Conservation (phyloP, 2,329 filamentous ascomycete genomes). For the Hypoxylon sp. region DNA sequence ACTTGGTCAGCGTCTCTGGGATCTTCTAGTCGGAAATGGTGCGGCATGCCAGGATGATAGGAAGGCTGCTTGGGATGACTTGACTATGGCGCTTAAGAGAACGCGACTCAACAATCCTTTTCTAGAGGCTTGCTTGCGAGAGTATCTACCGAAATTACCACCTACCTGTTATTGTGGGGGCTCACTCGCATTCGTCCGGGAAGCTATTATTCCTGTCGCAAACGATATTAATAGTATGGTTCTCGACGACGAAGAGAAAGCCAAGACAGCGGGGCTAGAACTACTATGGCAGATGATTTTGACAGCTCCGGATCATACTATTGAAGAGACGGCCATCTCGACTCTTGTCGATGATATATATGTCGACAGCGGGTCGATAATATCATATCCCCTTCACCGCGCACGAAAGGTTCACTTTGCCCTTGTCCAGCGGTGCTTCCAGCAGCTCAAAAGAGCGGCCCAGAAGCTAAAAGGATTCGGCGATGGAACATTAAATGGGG, state of each 20-base stretch:
- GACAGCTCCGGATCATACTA: conserved; percentile 73
- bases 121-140: conserved; percentile 66
- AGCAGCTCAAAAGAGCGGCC: conserved; percentile 77
- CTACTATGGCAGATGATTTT: conserved; percentile 89
- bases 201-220: conserved; percentile 64
- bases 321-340: conserved; percentile 78
- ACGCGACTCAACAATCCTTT: conserved; percentile 68
- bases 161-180: conserved; percentile 72
- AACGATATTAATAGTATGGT: conserved; percentile 62
- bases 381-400: conserved; percentile 64
- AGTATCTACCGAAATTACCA: conserved; percentile 71
- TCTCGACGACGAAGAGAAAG: conserved; percentile 66
- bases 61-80: conserved; percentile 77
- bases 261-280: conserved; percentile 72
- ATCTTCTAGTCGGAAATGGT: conserved; percentile 76
- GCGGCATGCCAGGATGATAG: conserved; percentile 74
- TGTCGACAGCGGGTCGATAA: conserved; percentile 70
- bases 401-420: conserved; percentile 75
- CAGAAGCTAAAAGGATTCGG: conserved; percentile 66
- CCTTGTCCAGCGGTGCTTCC: conserved; percentile 80
- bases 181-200: conserved; percentile 74
- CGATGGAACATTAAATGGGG: conserved; percentile 60
- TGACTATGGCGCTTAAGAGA: conserved; percentile 66
- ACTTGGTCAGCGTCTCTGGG: conserved; percentile 78
- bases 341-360: conserved; percentile 81